Evolutionary conservation across 805 yeast genomes (phyloP).

Genomic region (Candida sakaeoensis): DNA sequence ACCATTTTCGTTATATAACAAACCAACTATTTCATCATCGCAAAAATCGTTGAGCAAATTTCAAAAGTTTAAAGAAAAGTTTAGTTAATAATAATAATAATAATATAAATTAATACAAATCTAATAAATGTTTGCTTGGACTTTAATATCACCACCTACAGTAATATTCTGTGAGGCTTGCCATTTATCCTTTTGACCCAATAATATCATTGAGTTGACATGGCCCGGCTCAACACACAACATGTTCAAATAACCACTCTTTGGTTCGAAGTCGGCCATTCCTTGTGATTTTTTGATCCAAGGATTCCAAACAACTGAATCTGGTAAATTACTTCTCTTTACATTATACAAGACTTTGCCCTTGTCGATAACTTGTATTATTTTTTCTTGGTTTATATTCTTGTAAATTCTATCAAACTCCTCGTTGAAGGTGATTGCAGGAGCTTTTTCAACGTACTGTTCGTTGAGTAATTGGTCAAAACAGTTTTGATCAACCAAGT

Average conservation of each 20-base stretch:
- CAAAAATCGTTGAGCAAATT: conserved; percentile 36
- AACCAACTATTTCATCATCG: conserved; percentile 40
- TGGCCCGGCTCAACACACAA: conserved; percentile 93
- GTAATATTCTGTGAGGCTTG: conserved; percentile 59
- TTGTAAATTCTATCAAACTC: conserved; percentile 87
- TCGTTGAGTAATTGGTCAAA: conserved; percentile 72
- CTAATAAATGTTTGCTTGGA: conserved; percentile 48
- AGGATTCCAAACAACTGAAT: conserved; percentile 95
- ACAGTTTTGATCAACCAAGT: conserved; percentile 68
- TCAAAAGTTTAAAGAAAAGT: conserved; percentile 31
- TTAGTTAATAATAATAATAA: too few relatives aligned
- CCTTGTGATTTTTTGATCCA: conserved; percentile 81
- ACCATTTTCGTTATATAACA: conserved; percentile 28
- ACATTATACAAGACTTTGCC: conserved; percentile 72
- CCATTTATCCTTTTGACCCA: conserved; percentile 77
- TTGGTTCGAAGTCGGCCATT: conserved; percentile 88
- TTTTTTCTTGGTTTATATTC: conserved; percentile 49
- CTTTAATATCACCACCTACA: conserved; percentile 57
- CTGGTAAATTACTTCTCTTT: conserved; percentile 59
- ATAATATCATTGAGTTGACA: conserved; percentile 62
- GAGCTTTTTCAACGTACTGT: conserved; percentile 66
- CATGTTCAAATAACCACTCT: conserved; percentile 79
- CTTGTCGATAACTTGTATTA: conserved; percentile 63
- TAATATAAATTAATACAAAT: too few relatives aligned
- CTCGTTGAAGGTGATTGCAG: conserved; percentile 65